Evolutionary conservation across 257 asterid genomes (phyloP).

Genomic region (Perilla frutescens): DNA sequence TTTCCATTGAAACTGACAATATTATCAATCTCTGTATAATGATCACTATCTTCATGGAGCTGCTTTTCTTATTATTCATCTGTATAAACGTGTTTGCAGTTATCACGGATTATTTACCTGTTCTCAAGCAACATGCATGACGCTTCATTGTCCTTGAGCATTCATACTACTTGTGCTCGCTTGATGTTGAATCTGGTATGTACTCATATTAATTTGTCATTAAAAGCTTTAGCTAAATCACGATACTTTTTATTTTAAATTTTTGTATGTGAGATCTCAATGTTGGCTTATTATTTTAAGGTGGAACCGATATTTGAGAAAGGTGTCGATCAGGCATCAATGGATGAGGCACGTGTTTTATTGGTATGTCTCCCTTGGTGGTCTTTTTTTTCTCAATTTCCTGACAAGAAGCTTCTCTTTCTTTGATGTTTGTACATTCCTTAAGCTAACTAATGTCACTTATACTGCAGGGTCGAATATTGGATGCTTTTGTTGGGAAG

Average conservation of each 20-base stretch:
- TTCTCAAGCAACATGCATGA: constrained; percentile 99
- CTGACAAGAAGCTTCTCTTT: constrained; percentile 8
- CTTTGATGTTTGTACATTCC: constrained; percentile 13
- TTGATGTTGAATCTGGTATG: constrained; percentile 97
- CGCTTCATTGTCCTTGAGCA: constrained; percentile 93
- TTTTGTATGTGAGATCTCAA: constrained; percentile 19
- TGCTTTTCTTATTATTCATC: constrained; percentile 27
- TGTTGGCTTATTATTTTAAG: constrained; percentile 45
- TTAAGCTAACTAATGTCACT: constrained; percentile 27
- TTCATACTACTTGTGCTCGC: constrained; percentile 99
- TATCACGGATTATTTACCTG: constrained; percentile 93
- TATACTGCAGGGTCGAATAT: constrained; percentile 81
- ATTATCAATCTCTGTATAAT: constrained; percentile 2
- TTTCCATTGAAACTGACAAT: not conserved
- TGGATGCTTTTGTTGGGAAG: constrained; percentile 99
- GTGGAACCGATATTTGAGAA: constrained; percentile 99
- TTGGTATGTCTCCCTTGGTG: constrained; percentile 55
- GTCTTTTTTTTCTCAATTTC: constrained; percentile 24
- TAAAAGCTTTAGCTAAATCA: constrained; percentile 19
- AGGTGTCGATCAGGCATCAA: constrained; percentile 91
- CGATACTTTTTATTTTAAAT: not conserved
- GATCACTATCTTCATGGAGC: constrained; percentile 8
- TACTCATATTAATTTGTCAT: constrained; percentile 24
- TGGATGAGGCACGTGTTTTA: constrained; percentile 95
- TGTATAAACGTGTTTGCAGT: constrained; percentile 56